Conservation (phyloP, 1,284 basidiomycete species). For the Microbotryum silenes-acaulis region DNA sequence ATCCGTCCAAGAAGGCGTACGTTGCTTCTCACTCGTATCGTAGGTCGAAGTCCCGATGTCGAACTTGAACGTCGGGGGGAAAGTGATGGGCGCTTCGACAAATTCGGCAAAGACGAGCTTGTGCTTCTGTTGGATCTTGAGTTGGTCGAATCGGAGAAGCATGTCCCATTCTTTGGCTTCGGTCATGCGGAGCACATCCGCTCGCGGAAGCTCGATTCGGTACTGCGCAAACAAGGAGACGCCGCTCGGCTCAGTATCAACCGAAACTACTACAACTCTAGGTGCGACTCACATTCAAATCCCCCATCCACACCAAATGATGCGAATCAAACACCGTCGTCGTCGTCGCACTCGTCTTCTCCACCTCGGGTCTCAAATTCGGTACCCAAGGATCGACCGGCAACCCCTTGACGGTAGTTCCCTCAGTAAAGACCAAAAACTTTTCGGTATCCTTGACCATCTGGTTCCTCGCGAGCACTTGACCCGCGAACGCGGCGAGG, state of each 20-base stretch:
- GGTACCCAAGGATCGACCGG: constrained; percentile 27
- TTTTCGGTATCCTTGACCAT: constrained; percentile 80
- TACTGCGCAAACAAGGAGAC: constrained; percentile 61
- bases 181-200: constrained; percentile 64
- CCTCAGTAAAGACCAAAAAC: constrained; percentile 55
- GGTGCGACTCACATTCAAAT: constrained; percentile 18
- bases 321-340: constrained; percentile 6
- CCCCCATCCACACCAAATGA: constrained; percentile 57
- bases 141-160: constrained; percentile 66
- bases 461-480: constrained; percentile 71
- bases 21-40: constrained; percentile 78
- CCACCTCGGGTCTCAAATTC: constrained; percentile 3
- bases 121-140: constrained; percentile 20
- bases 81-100: constrained; percentile 21
- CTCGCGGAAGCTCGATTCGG: constrained; percentile 82
- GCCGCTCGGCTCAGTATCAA: constrained; percentile 7
- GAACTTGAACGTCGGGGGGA: constrained; percentile 89
- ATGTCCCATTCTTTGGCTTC: constrained; percentile 55
- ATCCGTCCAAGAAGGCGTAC: constrained; percentile 72
- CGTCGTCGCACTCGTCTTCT: background rate
- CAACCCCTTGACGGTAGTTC: constrained; percentile 29
- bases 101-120: constrained; percentile 27
- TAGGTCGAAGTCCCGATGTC: constrained; percentile 68
- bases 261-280: background rate
- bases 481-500: constrained; percentile 85